Base-by-base conservation (phyloP, 2,329 filamentous ascomycete species). In the Sporothrix mexicana region DNA sequence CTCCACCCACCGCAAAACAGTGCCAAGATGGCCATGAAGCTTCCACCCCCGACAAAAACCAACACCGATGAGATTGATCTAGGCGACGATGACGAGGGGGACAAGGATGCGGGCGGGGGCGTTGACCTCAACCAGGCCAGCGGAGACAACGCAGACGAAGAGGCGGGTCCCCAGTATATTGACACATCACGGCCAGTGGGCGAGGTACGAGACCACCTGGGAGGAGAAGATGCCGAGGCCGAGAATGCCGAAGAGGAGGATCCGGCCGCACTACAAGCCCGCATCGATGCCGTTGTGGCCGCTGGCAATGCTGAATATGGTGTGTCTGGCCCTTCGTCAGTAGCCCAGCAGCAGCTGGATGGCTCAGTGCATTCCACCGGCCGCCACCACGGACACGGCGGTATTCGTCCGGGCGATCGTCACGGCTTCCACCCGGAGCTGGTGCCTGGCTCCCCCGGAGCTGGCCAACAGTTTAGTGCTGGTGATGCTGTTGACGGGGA, bases 41-140 rank as follows among this genome's bases (percentile, higher is more conserved):
- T 70, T 25, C 68, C 64, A 23, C 64, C 30, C 0, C 47, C 43
- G 4, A 12, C 36, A 53, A n/a, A 43, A 7, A 23, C 41, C 66
- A 86, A 87, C 74, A 73, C 78, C 0, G 82, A 86, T 70, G 85
- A 87, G 79, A 86, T 87, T 49, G 78, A 79, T 12, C 80, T 86
- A 0, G 80, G 78, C n/a, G 74, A 74, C 0, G 79, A 76, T 7
- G 71, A 76, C 0, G 73, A 12, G 5, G 25, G 70, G 43, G 43
- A 66, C 45, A 49, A 15, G 10, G 59, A 45, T 1, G 51, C 25
- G 1, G 47, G 12, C 13, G 59, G 20, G 20, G 64, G 43, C 41
- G 13, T 15, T 23, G 36, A n/a, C 41, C 25, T n/a, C 20, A 12
- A 36, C 30, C 30, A 17, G 15, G 69, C 66, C 9, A 62, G 36